Conservation (phyloP, 257 asterid species). For the Nicotiana undulata region DNA sequence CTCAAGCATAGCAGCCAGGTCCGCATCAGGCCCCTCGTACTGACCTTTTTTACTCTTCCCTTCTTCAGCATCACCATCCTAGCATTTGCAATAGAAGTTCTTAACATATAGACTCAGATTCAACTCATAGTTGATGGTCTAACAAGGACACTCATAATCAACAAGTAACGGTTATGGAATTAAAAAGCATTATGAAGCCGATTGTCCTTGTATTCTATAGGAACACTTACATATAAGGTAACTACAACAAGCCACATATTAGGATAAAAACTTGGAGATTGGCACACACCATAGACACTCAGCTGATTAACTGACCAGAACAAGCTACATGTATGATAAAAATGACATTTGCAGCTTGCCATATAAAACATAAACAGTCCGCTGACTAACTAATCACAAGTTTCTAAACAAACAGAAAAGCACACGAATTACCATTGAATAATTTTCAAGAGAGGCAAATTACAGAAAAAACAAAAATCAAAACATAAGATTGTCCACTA, state of each 20-base stretch:
- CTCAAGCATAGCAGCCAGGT: conserved; percentile 99
- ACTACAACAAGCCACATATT: not conserved
- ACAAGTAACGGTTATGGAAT: not conserved
- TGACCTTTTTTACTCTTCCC: conserved; percentile 75
- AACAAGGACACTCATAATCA: not conserved
- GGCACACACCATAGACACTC: not conserved
- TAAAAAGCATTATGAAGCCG: not conserved
- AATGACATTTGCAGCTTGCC: not conserved
- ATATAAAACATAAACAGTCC: not conserved
- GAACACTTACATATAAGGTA: not conserved
- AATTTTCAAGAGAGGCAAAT: not conserved
- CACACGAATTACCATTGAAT: not conserved
- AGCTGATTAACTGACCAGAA: not conserved
- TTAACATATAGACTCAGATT: not conserved
- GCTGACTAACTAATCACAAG: not conserved
- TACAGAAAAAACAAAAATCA: not conserved
- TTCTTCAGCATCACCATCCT: conserved; percentile 89
- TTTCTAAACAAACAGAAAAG: not conserved
- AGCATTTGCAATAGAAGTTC: not conserved
- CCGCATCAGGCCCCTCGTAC: conserved; percentile 96
- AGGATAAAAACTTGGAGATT: not conserved
- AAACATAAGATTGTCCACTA: not conserved
- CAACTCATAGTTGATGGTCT: not conserved
- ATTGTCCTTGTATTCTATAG: not conserved
- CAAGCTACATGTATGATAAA: not conserved